Evolutionary conservation across 140 eudicot genomes (phyloP).

Genomic region (Anethum foeniculum): DNA sequence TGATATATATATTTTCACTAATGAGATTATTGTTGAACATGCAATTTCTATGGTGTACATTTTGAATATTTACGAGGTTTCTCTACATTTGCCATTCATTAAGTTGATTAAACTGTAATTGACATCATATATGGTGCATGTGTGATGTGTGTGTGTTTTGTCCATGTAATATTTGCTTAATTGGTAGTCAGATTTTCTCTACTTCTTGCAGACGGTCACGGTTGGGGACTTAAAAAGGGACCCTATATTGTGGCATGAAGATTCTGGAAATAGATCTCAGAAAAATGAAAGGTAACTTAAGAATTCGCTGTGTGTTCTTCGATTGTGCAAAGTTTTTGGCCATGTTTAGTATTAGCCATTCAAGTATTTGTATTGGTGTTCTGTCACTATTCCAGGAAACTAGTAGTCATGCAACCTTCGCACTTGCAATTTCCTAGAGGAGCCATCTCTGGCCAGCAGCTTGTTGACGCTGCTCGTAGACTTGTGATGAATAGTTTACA

Average conservation of each 20-base stretch:
- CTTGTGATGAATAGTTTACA: constrained; percentile 65
- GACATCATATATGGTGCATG: neutral
- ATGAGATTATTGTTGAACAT: too few relatives aligned
- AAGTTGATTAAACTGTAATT: neutral
- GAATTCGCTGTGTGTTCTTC: neutral
- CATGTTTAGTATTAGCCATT: neutral
- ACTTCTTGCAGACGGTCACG: constrained; percentile 46
- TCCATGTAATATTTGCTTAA: neutral
- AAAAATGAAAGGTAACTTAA: constrained; percentile 53
- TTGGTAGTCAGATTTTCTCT: neutral
- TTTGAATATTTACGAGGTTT: neutral
- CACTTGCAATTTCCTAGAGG: constrained; percentile 39
- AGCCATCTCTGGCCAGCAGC: constrained; percentile 58
- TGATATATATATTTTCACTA: too few relatives aligned
- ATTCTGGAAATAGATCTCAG: constrained; percentile 55
- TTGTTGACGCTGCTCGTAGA: constrained; percentile 87
- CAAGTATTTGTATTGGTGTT: neutral
- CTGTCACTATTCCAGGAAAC: constrained; percentile 3
- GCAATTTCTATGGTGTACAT: neutral
- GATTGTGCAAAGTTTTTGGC: neutral
- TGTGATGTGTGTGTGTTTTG: neutral
- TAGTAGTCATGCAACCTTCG: neutral
- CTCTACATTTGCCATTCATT: neutral
- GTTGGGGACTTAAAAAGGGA: constrained; percentile 58
- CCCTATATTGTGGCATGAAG: constrained; percentile 85